Evolutionary conservation across 2,329 filamentous ascomycete genomes (phyloP).

Genomic region (Dichotomopilus funicola): DNA sequence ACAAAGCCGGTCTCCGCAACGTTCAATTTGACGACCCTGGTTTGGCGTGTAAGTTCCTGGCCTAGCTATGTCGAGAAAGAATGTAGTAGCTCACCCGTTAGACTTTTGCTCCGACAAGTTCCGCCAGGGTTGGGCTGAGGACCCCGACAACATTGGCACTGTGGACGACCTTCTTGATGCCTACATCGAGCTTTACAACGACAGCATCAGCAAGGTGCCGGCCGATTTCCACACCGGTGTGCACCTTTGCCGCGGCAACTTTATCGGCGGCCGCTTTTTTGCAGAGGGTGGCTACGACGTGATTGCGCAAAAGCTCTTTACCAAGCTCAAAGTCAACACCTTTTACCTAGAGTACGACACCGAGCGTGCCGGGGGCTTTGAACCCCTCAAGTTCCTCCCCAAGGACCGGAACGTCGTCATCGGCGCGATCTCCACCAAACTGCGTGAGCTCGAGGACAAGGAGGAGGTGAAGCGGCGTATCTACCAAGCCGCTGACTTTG

Average conservation of each 20-base stretch:
- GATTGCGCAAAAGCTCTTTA: slow-evolving; percentile 61
- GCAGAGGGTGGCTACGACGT: slow-evolving; percentile 61
- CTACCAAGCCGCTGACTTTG: slow-evolving; percentile 56
- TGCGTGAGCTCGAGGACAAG: slow-evolving; percentile 55
- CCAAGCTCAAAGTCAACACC: slow-evolving; percentile 55
- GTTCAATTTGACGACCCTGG: slow-evolving; percentile 64
- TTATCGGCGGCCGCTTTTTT: slow-evolving; percentile 60
- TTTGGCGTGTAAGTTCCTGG: slow-evolving; percentile 50
- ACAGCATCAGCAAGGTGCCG: slow-evolving; percentile 56
- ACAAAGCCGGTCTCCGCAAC: slow-evolving; percentile 56
- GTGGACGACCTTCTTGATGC: slow-evolving; percentile 66
- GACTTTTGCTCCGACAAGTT: slow-evolving; percentile 70
- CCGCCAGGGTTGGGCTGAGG: slow-evolving; percentile 61
- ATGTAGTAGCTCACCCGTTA: slow-evolving; percentile 25
- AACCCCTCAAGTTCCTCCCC: slow-evolving; percentile 56
- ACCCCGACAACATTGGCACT: slow-evolving; percentile 59
- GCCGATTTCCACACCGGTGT: slow-evolving; percentile 69
- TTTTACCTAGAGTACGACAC: slow-evolving; percentile 68
- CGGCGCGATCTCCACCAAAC: slow-evolving; percentile 58
- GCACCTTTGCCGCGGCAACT: slow-evolving; percentile 66
- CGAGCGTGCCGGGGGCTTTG: slow-evolving; percentile 57
- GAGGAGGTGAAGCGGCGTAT: slow-evolving; percentile 56
- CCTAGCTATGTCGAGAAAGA: too few species aligned
- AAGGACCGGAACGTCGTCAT: slow-evolving; percentile 57
- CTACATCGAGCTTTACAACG: slow-evolving; percentile 73